Evolutionary conservation across 1,284 basidiomycete species (phyloP).

Genomic region (Xanthoconium separans): DNA sequence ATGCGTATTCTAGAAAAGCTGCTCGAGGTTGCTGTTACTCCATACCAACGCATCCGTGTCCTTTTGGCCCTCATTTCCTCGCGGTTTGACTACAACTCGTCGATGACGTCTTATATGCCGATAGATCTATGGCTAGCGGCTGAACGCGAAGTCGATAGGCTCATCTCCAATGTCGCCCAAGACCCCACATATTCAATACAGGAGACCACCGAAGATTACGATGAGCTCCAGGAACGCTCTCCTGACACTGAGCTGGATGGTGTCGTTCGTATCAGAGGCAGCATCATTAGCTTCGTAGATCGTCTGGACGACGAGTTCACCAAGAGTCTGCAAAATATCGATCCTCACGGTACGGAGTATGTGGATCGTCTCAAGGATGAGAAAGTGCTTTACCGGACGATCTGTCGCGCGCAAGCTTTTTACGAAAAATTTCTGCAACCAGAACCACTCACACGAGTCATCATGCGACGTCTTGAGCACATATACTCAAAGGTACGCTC

Average conservation of each 20-base stretch:
- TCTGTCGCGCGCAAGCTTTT: conserved; percentile 88
- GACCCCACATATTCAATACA: conserved; percentile 84
- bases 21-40: conserved; percentile 82
- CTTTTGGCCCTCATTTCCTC: conserved; percentile 92
- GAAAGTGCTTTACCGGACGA: conserved; percentile 90
- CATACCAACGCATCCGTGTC: conserved; percentile 94
- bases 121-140: conserved; percentile 90
- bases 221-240: conserved; percentile 84
- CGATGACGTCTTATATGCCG: conserved; percentile 86
- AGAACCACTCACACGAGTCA: conserved; percentile 82
- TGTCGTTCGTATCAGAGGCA: conserved; percentile 82
- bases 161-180: conserved; percentile 75
- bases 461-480: conserved; percentile 96
- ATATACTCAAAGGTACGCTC: conserved; percentile 89
- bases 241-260: conserved; percentile 71
- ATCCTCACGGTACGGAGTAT: conserved; percentile 98
- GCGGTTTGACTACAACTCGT: conserved; percentile 96
- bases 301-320: conserved; percentile 99
- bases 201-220: conserved; percentile 88
- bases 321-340: conserved; percentile 96
- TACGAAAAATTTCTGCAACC: conserved; percentile 80
- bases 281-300: conserved; percentile 93
- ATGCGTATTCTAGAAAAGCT: conserved; percentile 88
- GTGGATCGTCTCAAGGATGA: conserved; percentile 96
- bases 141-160: conserved; percentile 85